Conservation (phyloP, 2,329 filamentous ascomycete species). For the Emydomyces testavorans region DNA sequence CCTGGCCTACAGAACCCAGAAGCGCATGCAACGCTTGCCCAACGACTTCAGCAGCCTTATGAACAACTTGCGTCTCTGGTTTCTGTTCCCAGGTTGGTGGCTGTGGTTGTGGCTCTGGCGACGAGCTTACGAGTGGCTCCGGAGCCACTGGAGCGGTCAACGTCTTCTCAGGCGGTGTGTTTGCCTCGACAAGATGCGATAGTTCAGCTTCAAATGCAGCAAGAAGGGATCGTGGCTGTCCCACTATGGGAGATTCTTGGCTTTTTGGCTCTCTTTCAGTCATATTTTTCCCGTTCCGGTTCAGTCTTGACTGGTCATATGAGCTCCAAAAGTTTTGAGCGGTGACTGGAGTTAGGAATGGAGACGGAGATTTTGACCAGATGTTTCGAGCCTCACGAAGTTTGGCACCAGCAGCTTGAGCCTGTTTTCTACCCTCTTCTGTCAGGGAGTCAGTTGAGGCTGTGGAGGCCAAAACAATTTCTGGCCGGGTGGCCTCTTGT, state of each 20-base stretch:
- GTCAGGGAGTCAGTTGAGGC: constrained; percentile 12
- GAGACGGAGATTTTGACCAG: neutral
- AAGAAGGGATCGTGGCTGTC: constrained; percentile 26
- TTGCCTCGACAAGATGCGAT: constrained; percentile 25
- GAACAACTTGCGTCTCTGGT: neutral
- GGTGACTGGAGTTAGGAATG: neutral
- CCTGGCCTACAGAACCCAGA: constrained; percentile 25
- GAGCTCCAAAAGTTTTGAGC: constrained; percentile 5
- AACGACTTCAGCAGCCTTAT: constrained; percentile 12
- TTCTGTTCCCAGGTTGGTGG: neutral
- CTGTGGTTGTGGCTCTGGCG: neutral
- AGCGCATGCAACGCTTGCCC: constrained; percentile 27
- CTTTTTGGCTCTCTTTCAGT: constrained; percentile 16
- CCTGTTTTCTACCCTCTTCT: constrained; percentile 20
- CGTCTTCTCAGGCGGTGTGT: constrained; percentile 10
- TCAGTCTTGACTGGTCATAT: constrained; percentile 1
- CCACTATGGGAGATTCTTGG: constrained; percentile 15
- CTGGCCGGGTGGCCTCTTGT: neutral
- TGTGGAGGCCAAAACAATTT: neutral
- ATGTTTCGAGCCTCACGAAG: constrained; percentile 3
- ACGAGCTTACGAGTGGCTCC: constrained; percentile 5
- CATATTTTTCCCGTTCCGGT: neutral
- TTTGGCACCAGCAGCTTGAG: constrained; percentile 19
- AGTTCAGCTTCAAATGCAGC: constrained; percentile 33
- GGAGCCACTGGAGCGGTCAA: constrained; percentile 4